These are phyloP conservation scores for Penicillium fuscoglaucum DNA, from an alignment of 2,329 filamentous ascomycete genomes.

Conservation along the genomic window DNA sequence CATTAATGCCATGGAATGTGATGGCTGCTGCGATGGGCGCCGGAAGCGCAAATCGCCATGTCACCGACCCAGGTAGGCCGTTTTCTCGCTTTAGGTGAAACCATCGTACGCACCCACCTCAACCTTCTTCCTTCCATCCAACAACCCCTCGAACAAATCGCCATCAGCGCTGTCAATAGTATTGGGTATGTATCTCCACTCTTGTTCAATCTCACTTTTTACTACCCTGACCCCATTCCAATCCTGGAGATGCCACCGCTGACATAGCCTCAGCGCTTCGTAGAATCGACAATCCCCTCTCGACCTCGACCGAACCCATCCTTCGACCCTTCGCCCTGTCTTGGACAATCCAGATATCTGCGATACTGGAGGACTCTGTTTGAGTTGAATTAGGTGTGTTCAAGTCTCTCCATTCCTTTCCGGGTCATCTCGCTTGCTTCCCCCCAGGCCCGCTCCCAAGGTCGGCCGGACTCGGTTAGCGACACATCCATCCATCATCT, in stretches of 20 bases:
- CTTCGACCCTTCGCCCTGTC: constrained; percentile 19
- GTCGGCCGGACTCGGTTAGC: constrained; percentile 33
- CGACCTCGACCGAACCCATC: constrained; percentile 27
- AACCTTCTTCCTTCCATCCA: constrained; percentile 25
- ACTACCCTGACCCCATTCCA: constrained; percentile 24
- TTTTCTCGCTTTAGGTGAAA: constrained; percentile 47
- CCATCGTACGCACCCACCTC: constrained; percentile 38
- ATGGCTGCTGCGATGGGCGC: constrained; percentile 21
- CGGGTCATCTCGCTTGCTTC: constrained; percentile 34
- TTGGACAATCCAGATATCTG: constrained; percentile 28
- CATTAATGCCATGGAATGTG: constrained; percentile 17
- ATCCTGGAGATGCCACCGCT: constrained; percentile 40
- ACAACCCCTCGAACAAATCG: constrained; percentile 17
- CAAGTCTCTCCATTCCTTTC: constrained; percentile 36
- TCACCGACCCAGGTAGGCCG: constrained; percentile 33
- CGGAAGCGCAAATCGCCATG: constrained; percentile 35
- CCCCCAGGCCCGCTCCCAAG: constrained; percentile 30
- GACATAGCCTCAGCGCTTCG: constrained; percentile 42
- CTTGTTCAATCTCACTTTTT: constrained; percentile 16
- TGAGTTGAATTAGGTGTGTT: constrained; percentile 36
- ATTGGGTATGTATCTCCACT: constrained; percentile 20
- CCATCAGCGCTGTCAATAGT: constrained; percentile 6
- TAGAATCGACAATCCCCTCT: constrained; percentile 34
- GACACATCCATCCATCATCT: constrained; percentile 20
- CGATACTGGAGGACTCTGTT: constrained; percentile 32